Percentiles rank a stretch among this genome's conserved stretches.
Evolutionary conservation across 768 basidiomycete genomes (phyloP).

Genomic region (Fomitopsis serialis): DNA sequence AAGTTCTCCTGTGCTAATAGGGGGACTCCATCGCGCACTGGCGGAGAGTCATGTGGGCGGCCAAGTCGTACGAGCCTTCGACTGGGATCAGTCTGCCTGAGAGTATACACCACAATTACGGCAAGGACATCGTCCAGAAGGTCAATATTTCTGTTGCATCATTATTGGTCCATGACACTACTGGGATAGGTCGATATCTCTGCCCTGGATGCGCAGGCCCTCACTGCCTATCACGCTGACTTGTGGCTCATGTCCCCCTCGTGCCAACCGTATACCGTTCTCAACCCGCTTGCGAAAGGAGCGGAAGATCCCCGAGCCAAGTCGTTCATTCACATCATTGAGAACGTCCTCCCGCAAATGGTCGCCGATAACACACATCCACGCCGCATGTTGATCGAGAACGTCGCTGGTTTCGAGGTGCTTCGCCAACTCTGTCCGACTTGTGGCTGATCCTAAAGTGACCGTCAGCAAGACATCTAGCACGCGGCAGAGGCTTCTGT

Average conservation of each 20-base stretch:
- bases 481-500: conserved; percentile 52
- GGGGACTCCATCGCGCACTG: conserved; percentile 70
- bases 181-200: conserved; percentile 52
- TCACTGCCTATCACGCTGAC: conserved; percentile 46
- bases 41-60: conserved; percentile 42
- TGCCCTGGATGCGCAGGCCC: conserved; percentile 40
- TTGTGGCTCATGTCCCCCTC: conserved; percentile 80
- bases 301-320: conserved; percentile 67
- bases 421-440: conserved; percentile 1
- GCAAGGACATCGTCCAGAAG: conserved; percentile 41
- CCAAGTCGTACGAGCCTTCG: conserved; percentile 61
- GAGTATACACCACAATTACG: conserved; percentile 64
- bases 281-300: conserved; percentile 70
- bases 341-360: conserved; percentile 56
- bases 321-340: conserved; percentile 70
- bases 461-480: conserved; percentile 46
- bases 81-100: conserved; percentile 78
- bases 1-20: conserved; percentile 29
- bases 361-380: conserved; percentile 43
- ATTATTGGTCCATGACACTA: conserved; percentile 8
- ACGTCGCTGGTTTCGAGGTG: conserved; percentile 83
- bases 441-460: neutral
- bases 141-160: conserved; percentile 25
- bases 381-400: conserved; percentile 62
- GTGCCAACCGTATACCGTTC: conserved; percentile 79